phyloP scores from a whole-genome alignment of 129 eudicot genomes.

The Gnaphalium uliginosum region DNA sequence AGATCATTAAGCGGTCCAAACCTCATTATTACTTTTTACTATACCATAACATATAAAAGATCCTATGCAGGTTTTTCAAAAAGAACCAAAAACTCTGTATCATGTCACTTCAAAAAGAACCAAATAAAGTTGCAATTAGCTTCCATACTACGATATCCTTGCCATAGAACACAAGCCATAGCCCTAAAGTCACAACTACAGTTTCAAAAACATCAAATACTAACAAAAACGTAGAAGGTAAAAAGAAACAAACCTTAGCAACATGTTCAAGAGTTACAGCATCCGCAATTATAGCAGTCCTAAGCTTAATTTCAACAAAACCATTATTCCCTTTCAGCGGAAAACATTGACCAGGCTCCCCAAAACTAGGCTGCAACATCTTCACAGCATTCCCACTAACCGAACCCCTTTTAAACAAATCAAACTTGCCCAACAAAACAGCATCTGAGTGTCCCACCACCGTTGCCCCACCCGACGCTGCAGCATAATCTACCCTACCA shows the following conservation, averaged over 20 bases:
- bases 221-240: too few relatives aligned
- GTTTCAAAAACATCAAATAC: neutral
- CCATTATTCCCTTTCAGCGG: constrained; percentile 67
- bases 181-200: neutral
- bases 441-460: constrained; percentile 65
- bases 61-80: neutral
- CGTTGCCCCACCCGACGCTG: constrained; percentile 47
- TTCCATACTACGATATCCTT: neutral
- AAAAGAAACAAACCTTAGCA: constrained; percentile 46
- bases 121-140: too few relatives aligned
- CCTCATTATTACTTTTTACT: neutral
- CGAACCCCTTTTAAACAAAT: constrained; percentile 18
- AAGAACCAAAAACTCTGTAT: too few relatives aligned
- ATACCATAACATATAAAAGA: neutral
- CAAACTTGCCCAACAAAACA: neutral
- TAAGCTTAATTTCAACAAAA: constrained; percentile 53
- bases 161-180: neutral
- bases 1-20: neutral
- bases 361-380: constrained; percentile 73
- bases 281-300: constrained; percentile 61
- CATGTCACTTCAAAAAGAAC: too few relatives aligned
- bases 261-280: constrained; percentile 81
- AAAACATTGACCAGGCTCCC: constrained; percentile 80
- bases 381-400: constrained; percentile 45
- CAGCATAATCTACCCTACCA: constrained; percentile 69